A percentile compares a stretch with the other conserved stretches of the same genome.
Conservation (phyloP, 495 filamentous ascomycete species). For the Penicillium robsamsonii region DNA sequence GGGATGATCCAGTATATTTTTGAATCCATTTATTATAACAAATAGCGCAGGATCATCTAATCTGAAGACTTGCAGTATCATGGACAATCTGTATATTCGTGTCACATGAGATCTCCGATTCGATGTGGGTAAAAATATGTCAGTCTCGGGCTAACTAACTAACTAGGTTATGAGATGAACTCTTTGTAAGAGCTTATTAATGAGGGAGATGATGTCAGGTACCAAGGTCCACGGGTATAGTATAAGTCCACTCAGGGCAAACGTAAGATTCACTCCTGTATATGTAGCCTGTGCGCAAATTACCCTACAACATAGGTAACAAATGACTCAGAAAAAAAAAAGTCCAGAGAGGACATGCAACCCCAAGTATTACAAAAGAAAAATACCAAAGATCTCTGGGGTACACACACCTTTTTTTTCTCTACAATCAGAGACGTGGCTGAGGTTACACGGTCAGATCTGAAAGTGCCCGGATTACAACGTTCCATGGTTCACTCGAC, state of each 20-base stretch:
- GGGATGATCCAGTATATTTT: background rate
- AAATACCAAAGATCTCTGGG: background rate
- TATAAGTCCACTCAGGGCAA: no score
- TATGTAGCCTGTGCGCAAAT: background rate
- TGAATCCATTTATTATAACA: constrained; percentile 2
- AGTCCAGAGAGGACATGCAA: background rate
- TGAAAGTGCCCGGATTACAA: constrained; percentile 10
- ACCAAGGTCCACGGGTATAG: no score
- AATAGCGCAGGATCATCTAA: background rate
- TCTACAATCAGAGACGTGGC: constrained; percentile 9
- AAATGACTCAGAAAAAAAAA: background rate
- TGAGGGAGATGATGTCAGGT: background rate
- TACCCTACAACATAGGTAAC: background rate
- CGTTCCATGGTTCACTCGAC: constrained; percentile 10
- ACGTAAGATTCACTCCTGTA: background rate
- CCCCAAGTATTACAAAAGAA: background rate
- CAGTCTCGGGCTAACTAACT: constrained; percentile 1
- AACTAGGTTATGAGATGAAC: no score
- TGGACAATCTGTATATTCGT: constrained; percentile 3
- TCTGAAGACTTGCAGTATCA: background rate
- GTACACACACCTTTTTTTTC: background rate
- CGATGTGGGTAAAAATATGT: constrained; percentile 9
- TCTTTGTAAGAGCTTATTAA: background rate
- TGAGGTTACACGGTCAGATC: constrained; percentile 11
- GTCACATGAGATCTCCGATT: constrained; percentile 17